A percentile compares a stretch with the other conserved stretches of the same genome.
Conservation (phyloP, 768 basidiomycete genomes). For the Pleurotus citrinopileatus region DNA sequence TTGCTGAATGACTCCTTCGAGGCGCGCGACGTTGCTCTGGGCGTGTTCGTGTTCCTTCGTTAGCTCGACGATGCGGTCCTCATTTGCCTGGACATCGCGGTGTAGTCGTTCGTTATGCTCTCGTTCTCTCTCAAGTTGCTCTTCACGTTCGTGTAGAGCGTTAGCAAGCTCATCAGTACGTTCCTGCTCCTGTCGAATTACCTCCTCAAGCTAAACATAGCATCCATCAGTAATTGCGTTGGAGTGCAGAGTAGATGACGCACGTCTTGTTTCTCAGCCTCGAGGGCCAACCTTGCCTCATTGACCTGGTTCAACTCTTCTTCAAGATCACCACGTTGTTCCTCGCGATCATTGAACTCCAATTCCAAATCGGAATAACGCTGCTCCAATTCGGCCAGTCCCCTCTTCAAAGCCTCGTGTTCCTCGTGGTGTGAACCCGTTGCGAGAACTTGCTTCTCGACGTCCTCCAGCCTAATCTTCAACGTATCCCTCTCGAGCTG, state of each 20-base stretch:
- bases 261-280: constrained; percentile 57
- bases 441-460: constrained; percentile 37
- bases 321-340: constrained; percentile 53
- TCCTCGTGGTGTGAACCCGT: constrained; percentile 58
- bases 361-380: constrained; percentile 45
- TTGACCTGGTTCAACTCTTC: constrained; percentile 51
- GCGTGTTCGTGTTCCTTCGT: constrained; percentile 56
- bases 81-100: constrained; percentile 48
- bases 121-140: constrained; percentile 51
- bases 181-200: constrained; percentile 49
- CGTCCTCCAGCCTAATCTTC: constrained; percentile 25
- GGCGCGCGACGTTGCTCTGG: constrained; percentile 48
- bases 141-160: constrained; percentile 42
- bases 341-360: constrained; percentile 57
- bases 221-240: no score
- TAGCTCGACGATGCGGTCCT: constrained; percentile 47
- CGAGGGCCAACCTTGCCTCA: constrained; percentile 48
- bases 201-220: constrained; percentile 44
- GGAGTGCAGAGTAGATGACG: no score
- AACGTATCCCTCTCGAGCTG: constrained; percentile 39
- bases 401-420: constrained; percentile 49
- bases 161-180: constrained; percentile 44
- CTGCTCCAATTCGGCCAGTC: constrained; percentile 47
- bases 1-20: constrained; percentile 54
- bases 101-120: constrained; percentile 47